Evolutionary conservation across 2,329 filamentous ascomycete species (phyloP).

Genomic region (Diaporthe eres): DNA sequence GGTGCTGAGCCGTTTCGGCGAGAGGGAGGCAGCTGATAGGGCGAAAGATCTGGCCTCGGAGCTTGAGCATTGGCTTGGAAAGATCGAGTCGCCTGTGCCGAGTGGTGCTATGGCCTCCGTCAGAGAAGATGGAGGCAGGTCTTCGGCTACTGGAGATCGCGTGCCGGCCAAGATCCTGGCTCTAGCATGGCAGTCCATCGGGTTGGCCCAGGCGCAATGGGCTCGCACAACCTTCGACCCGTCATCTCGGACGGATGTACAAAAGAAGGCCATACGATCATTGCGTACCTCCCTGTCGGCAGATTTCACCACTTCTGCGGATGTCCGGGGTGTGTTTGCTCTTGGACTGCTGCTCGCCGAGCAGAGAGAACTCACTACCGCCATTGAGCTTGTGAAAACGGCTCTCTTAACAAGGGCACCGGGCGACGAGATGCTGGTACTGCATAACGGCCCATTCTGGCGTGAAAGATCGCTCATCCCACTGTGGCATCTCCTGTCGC

Average conservation of each 20-base stretch:
- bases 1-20: conserved; percentile 86
- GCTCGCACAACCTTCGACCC: conserved; percentile 85
- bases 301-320: conserved; percentile 74
- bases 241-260: conserved; percentile 78
- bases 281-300: conserved; percentile 81
- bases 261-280: conserved; percentile 81
- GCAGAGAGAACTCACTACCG: conserved; percentile 82
- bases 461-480: conserved; percentile 79
- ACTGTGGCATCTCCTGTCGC: conserved; percentile 90
- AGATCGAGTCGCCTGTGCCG: conserved; percentile 59
- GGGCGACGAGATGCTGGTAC: conserved; percentile 58
- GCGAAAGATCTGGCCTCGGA: conserved; percentile 79
- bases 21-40: conserved; percentile 81
- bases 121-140: conserved; percentile 42
- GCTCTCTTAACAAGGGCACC: conserved; percentile 76
- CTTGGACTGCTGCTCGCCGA: conserved; percentile 90
- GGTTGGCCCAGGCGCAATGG: conserved; percentile 89
- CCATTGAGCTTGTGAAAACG: conserved; percentile 85
- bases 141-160: conserved; percentile 45
- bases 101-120: conserved; percentile 44
- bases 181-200: conserved; percentile 85
- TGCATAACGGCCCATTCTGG: conserved; percentile 66
- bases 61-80: conserved; percentile 82
- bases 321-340: conserved; percentile 84
- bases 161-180: conserved; percentile 76